Conservation (phyloP, 345 rosid genomes). For the Hibiscus trionum region DNA sequence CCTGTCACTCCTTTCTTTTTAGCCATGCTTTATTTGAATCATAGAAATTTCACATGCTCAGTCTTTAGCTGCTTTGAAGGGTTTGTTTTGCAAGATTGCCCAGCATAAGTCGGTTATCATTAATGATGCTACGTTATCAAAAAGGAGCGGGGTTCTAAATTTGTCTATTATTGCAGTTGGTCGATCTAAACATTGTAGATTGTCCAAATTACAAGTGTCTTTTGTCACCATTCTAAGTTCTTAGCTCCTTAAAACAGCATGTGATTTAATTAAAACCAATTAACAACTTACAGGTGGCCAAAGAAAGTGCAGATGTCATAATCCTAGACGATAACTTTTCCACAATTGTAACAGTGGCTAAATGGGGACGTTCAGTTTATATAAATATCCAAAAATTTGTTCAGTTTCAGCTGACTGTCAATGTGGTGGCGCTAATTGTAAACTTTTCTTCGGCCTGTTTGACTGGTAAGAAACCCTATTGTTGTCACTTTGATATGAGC, state of each 20-base stretch:
- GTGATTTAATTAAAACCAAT: neutral
- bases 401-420: slow-evolving; percentile 90
- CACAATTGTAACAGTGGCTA: slow-evolving; percentile 70
- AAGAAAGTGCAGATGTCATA: slow-evolving; percentile 87
- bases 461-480: slow-evolving; percentile 45
- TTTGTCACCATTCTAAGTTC: neutral
- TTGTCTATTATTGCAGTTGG: neutral
- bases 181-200: neutral
- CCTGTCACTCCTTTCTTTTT: neutral
- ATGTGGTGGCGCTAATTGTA: slow-evolving; percentile 72
- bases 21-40: neutral
- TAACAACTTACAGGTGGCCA: slow-evolving; percentile 49
- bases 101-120: neutral
- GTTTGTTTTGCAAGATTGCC: neutral
- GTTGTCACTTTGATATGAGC: slow-evolving; percentile 4
- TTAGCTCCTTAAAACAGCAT: neutral
- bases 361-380: slow-evolving; percentile 89
- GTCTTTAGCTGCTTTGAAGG: neutral
- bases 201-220: neutral
- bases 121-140: neutral
- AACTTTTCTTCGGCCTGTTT: slow-evolving; percentile 89
- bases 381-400: slow-evolving; percentile 83
- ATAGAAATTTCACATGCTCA: neutral
- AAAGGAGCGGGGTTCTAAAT: neutral
- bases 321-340: slow-evolving; percentile 84